These are phyloP conservation scores for Annulohypoxylon maeteangense DNA, from an alignment of 495 filamentous ascomycete genomes.

Conservation along the genomic window DNA sequence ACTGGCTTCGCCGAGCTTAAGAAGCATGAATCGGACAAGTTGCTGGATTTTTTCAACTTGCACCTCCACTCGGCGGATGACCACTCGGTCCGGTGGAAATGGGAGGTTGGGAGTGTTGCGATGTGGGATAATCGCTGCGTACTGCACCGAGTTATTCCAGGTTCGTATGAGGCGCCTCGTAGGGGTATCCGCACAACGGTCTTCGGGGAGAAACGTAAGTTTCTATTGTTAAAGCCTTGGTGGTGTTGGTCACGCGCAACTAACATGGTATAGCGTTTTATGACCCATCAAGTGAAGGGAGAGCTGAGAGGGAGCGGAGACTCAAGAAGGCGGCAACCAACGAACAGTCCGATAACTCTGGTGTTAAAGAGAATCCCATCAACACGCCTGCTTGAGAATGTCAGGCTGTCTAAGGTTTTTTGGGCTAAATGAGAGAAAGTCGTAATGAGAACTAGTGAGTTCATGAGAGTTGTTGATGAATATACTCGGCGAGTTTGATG, in stretches of 20 bases:
- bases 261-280: constrained; percentile 54
- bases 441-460: neutral
- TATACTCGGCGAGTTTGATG: too few relatives aligned
- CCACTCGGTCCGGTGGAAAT: constrained; percentile 65
- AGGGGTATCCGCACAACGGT: constrained; percentile 64
- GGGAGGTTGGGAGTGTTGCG: constrained; percentile 63
- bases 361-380: constrained; percentile 14
- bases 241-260: neutral
- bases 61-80: constrained; percentile 66
- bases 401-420: too few relatives aligned
- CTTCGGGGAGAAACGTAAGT: constrained; percentile 66
- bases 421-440: neutral
- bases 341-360: neutral
- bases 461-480: neutral
- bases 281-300: constrained; percentile 61
- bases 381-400: constrained; percentile 26
- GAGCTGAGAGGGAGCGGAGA: constrained; percentile 47
- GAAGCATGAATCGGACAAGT: constrained; percentile 63
- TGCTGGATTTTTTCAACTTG: constrained; percentile 62
- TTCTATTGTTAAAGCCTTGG: neutral
- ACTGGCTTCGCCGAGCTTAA: constrained; percentile 66
- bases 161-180: constrained; percentile 58
- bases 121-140: constrained; percentile 67
- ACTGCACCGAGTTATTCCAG: constrained; percentile 63
- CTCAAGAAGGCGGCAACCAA: constrained; percentile 25